Base-by-base conservation (phyloP, 2,329 filamentous ascomycete genomes). In the Cylindrodendrum hubeiense region DNA sequence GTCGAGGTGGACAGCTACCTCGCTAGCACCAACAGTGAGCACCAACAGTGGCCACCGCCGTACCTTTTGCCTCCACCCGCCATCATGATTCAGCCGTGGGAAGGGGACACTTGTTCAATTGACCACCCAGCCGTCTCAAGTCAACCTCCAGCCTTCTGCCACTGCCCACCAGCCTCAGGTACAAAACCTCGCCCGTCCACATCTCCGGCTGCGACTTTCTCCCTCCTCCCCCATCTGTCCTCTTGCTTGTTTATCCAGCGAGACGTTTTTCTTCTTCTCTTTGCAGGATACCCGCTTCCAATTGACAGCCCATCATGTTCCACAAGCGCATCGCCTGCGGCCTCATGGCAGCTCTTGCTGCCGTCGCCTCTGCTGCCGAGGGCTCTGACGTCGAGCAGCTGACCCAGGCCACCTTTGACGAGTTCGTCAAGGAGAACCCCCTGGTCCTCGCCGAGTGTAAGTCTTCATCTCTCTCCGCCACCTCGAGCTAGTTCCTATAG, bases 391-490 rank as follows among this genome's bases (percentile, higher is more conserved):
- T 99, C 70, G 82, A 89, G 76, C 89, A 93, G 73, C 86, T 99
- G 71, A 97, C 92, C 82, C 91, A 91, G 81, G 93, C 95, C 78
- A 93, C 88, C 71, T 99, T 99, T 81, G 87, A 92, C 73, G 88
- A 91, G 67, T 99, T 98, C 82, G 85, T 99, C 78, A 91, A 91
- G 80, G 83, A 90, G 75, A 92, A 98, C 81, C 90, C 94, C 75
- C 88, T 99, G 63, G 95, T 98, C 60, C 91, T 99, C 67, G 94
- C 94, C 75, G 95, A 99, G 85, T 99, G 93, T 95, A 86, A 83
- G 92, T 84, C 43, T n/a, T n/a, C 26, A 54, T 49, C 39, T 54
- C 3, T 41, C 12, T 53, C 30, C 50, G n/a, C 37, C n/a, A 30
- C 37, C 26, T 21, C 39, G 22, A n/a, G n/a, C 49, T 59, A 39